phyloP scores from a whole-genome alignment of 2,329 filamentous ascomycete genomes.

The Karstenula rhodostoma region DNA sequence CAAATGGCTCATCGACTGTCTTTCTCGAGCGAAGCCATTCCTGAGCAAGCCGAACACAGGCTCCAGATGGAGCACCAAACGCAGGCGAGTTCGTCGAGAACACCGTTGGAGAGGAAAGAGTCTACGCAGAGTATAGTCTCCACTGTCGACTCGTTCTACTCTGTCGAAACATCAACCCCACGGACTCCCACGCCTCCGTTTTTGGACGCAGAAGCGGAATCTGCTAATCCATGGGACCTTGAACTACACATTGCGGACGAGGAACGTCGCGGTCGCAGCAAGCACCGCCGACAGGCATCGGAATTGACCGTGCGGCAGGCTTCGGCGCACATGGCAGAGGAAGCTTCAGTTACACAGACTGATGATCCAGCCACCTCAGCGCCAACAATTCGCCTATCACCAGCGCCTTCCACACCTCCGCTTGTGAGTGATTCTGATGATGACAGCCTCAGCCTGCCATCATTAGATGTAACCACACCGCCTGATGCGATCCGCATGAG shows the following conservation, averaged over 20 bases:
- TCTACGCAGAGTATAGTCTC: constrained; percentile 44
- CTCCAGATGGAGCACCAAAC: constrained; percentile 17
- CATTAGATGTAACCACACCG: constrained; percentile 51
- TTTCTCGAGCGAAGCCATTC: constrained; percentile 30
- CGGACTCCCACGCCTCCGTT: constrained; percentile 41
- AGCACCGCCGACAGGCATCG: constrained; percentile 47
- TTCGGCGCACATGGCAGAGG: constrained; percentile 21
- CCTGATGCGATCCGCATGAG: constrained; percentile 48
- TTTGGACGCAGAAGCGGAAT: constrained; percentile 39
- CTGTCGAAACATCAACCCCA: constrained; percentile 34
- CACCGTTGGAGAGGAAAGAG: constrained; percentile 31
- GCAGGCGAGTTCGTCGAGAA: constrained; percentile 17
- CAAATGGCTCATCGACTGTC: constrained; percentile 19
- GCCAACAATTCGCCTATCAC: constrained; percentile 34
- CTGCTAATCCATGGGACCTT: constrained; percentile 40
- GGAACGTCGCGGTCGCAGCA: constrained; percentile 36
- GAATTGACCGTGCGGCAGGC: constrained; percentile 45
- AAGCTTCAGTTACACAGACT: constrained; percentile 35
- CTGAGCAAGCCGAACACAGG: constrained; percentile 25
- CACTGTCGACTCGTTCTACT: constrained; percentile 50
- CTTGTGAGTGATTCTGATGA: constrained; percentile 55
- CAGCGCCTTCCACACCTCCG: constrained; percentile 55
- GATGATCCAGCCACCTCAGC: constrained; percentile 26
- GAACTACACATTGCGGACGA: constrained; percentile 21
- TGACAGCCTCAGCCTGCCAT: constrained; percentile 51